Base-by-base conservation (phyloP, 179 eudicot genomes). In the Vitellaria paradoxa region DNA sequence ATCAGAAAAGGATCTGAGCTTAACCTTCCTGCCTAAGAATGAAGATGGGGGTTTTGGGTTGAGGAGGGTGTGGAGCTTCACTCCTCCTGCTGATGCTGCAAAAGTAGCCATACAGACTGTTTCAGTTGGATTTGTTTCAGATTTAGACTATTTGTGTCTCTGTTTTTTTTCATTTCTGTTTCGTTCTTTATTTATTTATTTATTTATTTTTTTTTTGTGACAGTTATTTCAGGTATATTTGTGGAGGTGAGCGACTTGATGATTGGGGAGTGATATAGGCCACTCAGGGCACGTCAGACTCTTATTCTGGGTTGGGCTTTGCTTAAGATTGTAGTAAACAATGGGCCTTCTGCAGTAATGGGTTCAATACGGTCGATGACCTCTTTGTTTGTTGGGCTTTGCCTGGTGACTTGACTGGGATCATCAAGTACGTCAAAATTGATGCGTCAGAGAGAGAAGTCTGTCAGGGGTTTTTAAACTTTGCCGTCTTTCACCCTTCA, bases 11-110 rank as follows among this genome's bases (percentile, higher is more conserved):
- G 86, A 68, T 82, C 76, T 86, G 59, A 84, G 72, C 74, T 81
- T 81, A 21, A 88, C 77, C 78, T 77, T 85, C 55, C 83, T 88
- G 23, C 91, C 91, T 0, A 76, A 59, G 61, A 85, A 83, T 40
- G 81, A 79, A 17, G 88, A 79, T 57, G 67, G 80, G 49, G 79
- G 83, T 4, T 79, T 82, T 72, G 82, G 78, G 65, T 72, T 81
- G 47, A 71, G 63, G 37, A 30, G 37, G 64, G 75, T 17, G 40
- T 79, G 83, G 26, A 82, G 83, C 60, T 74, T 82, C 37, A 66
- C 52, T 72, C 80, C 84, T 4, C 78, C 82, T 65, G 81, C 86
- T 72, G 76, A 76, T 47, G 77, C 77, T 55, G 81, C 80, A 68
- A 88, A 65, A 57, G 86, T 72, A 26, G 91, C 83, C 91, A 88